Evolutionary conservation across 129 eudicot species (phyloP), one percentile per base, ranked within the genome.

Genomic region (Artemisia tridentata): DNA sequence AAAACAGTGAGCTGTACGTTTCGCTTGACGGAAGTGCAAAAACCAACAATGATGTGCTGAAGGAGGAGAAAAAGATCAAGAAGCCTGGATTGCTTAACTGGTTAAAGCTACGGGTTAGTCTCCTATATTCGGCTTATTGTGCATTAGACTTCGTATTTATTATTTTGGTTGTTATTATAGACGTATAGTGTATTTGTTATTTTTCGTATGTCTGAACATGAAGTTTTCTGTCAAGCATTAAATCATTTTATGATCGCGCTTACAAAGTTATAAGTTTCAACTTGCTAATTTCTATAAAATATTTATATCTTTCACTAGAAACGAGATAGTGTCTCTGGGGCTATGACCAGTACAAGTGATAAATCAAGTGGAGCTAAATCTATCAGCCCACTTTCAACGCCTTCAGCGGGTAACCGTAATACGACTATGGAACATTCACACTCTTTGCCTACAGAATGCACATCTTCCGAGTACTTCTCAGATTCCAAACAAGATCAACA

Each of bases 301-400:
- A 62, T 63, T 63, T 19, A 29, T 63, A 63, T 50, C 60, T 65
- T 57, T 77, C 15, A 46, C 85, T 47, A 93, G 99, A 93, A 88
- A 87, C 89, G 95, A 72, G 99, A 93, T 50, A 82, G 78, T 75
- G 71, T 83, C 74, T 75, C 76, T n/a, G 89, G 90, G 56, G 64
- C 85, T 75, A 73, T 86, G 65, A 80, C 85, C 20, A 91, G 90
- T 84, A 75, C 86, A 64, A 93, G 97, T 69, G 99, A 93, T 72
- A 93, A 83, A 83, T 93, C 99, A 71, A 93, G 99, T 86, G 96
- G 92, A 58, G 75, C 85, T 54, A 86, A 85, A 75, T 86, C 99
- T 17, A 80, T 79, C 23, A 89, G 96, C 77, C 82, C 88, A 46
- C 85, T 91, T 63, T 93, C 99, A 79, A 93, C 99, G 54, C 99